Conservation (phyloP, 208 protist species). For the Trypanosoma brucei region DNA sequence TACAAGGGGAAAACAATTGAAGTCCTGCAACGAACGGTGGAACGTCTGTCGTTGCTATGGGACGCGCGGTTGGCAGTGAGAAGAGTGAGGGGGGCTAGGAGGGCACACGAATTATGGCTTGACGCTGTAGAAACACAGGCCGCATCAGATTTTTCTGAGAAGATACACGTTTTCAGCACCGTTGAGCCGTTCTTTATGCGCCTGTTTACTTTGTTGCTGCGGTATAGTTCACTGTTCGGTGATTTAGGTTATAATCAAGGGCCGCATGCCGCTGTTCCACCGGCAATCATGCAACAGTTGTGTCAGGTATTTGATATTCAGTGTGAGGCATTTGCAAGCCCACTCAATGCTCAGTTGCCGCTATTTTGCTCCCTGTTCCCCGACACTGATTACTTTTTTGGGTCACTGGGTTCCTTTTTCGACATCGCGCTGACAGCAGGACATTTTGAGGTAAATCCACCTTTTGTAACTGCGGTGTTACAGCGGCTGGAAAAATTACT, state of each 20-base stretch:
- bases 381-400: slow-evolving; percentile 79
- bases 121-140: neutral
- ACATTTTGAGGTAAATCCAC: slow-evolving; percentile 80
- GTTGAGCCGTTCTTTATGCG: slow-evolving; percentile 32
- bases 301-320: slow-evolving; percentile 35
- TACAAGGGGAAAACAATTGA: slow-evolving; percentile 7
- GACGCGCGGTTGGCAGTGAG: slow-evolving; percentile 1
- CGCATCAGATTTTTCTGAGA: neutral
- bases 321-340: slow-evolving; percentile 86
- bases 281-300: slow-evolving; percentile 42
- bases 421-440: slow-evolving; percentile 49
- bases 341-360: slow-evolving; percentile 73
- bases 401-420: slow-evolving; percentile 82
- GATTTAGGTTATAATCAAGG: slow-evolving; percentile 66
- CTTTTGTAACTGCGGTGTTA: slow-evolving; percentile 75
- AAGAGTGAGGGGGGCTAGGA: neutral
- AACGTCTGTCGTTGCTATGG: slow-evolving; percentile 13
- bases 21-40: slow-evolving; percentile 6
- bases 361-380: slow-evolving; percentile 79
- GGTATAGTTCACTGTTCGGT: slow-evolving; percentile 52
- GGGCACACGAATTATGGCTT: slow-evolving; percentile 4
- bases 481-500: slow-evolving; percentile 38
- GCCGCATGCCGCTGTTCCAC: slow-evolving; percentile 62
- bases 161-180: slow-evolving; percentile 8
- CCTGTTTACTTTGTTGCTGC: slow-evolving; percentile 46